Evolutionary conservation across 1,284 basidiomycete species (phyloP), one percentile per base, ranked within the genome.

Genomic region (Singerocomus rubriflavus): DNA sequence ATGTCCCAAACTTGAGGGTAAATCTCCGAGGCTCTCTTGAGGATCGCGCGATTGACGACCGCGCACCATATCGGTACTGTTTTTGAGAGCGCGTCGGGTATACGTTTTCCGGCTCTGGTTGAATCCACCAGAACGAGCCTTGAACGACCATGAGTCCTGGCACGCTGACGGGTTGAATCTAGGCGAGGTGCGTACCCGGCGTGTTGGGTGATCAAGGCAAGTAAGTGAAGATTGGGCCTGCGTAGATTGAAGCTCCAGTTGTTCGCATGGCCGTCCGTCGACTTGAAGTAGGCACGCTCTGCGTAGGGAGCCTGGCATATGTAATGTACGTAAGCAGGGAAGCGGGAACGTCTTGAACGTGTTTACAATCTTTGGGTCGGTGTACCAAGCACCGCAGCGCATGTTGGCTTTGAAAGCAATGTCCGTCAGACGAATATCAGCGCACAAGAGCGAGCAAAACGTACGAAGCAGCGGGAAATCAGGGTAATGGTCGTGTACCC

Each of bases 31-130:
- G 39, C 26, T 57, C 71, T 41, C 65, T 70, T 42, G 65, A 61
- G 51, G 13, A 87, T 59, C 0, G 92, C 91, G 8, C 81, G 76
- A 62, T 98, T 98, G 57, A 98, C 75, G 3, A 96, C 92, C 2
- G 91, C 77, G 66, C 96, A 98, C 96, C 96, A 99, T 41, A 95
- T 91, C 0, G 96, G 94, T 0, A 98, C 79, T 0, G 96, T 98
- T 68, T 98, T 98, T 6, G 91, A 91, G 0, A 98, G 75, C 0
- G 95, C 93, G 61, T 99, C 96, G 0, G 96, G 96, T 57, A 96
- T 88, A 13, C 92, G 84, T 72, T 99, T 98, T 8, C 96, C 96
- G 14, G 92, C 77, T 26, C 95, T 77, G 0, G 96, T 98, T 0
- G 95, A 97, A 64, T 99, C 96, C 4, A 98, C 92, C 0, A 98